phyloP scores from a whole-genome alignment of 2,329 filamentous ascomycete genomes.

The Penicillium sp. region DNA sequence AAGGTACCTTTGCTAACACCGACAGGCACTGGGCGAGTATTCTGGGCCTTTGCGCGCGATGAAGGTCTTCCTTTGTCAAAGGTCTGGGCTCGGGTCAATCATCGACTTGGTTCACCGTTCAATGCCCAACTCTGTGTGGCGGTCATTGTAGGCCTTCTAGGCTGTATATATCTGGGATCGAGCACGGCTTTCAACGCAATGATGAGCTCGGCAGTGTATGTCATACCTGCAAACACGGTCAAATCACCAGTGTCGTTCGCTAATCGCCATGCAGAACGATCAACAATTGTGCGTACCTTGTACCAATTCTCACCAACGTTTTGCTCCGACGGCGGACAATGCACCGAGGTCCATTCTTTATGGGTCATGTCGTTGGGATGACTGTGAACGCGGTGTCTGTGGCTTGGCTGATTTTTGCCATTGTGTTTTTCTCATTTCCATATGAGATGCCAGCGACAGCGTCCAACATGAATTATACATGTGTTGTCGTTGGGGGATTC shows the following conservation, averaged over 20 bases:
- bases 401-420: constrained; percentile 51
- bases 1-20: not conserved
- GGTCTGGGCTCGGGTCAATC: constrained; percentile 45
- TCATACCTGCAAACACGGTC: not conserved
- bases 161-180: constrained; percentile 66
- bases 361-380: constrained; percentile 44
- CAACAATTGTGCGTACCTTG: constrained; percentile 49
- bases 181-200: constrained; percentile 66
- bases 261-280: constrained; percentile 38
- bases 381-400: constrained; percentile 49
- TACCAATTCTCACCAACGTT: constrained; percentile 51
- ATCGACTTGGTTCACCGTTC: constrained; percentile 48
- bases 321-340: constrained; percentile 47
- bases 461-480: constrained; percentile 54
- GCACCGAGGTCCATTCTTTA: constrained; percentile 47
- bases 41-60: constrained; percentile 62
- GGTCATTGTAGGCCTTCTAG: constrained; percentile 57
- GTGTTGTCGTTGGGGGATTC: constrained; percentile 48
- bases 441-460: constrained; percentile 39
- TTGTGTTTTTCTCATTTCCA: constrained; percentile 53
- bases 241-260: not conserved
- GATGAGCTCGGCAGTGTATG: constrained; percentile 28
- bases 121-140: constrained; percentile 57
- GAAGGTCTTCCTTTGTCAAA: constrained; percentile 41
- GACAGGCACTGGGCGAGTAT: constrained; percentile 52